phyloP scores from a whole-genome alignment of 2,329 filamentous ascomycete genomes.

The Elsinoe arachidis region DNA sequence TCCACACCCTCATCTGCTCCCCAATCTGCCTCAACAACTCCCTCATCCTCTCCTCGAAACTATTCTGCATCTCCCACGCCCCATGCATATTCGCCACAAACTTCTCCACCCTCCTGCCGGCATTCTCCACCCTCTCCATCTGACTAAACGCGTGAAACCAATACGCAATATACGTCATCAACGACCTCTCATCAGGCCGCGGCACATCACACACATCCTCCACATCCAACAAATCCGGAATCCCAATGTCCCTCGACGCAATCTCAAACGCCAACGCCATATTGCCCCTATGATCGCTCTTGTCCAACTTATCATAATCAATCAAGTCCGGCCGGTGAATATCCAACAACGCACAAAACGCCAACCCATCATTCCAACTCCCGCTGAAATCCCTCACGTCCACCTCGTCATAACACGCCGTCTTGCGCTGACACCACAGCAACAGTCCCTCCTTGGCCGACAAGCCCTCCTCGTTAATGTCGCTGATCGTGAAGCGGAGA shows the following conservation, averaged over 20 bases:
- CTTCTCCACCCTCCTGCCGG: conserved; percentile 90
- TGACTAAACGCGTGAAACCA: conserved; percentile 99
- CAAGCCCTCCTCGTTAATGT: conserved; percentile 97
- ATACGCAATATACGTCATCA: conserved; percentile 99
- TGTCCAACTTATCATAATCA: conserved; percentile 91
- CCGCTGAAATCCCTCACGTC: conserved; percentile 89
- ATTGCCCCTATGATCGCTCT: conserved; percentile 87
- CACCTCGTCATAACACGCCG: conserved; percentile 95
- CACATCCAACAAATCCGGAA: conserved; percentile 88
- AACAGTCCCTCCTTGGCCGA: conserved; percentile 93
- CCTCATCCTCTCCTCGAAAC: conserved; percentile 84
- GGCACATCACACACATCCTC: conserved; percentile 96
- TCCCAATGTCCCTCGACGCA: conserved; percentile 90
- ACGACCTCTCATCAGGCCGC: conserved; percentile 87
- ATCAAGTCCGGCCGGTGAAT: conserved; percentile 96
- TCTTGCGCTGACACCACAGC: conserved; percentile 97
- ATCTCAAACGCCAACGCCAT: conserved; percentile 98
- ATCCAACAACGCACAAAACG: conserved; percentile 91
- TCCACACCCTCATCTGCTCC: conserved; percentile 67
- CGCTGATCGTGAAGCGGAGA: conserved; percentile 93
- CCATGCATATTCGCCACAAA: conserved; percentile 99
- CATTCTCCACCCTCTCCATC: conserved; percentile 97
- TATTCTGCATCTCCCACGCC: conserved; percentile 98
- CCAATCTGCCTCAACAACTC: conserved; percentile 68
- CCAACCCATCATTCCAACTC: conserved; percentile 96